Conservation (phyloP, 345 rosid species). For the Salix koriyanagi region DNA sequence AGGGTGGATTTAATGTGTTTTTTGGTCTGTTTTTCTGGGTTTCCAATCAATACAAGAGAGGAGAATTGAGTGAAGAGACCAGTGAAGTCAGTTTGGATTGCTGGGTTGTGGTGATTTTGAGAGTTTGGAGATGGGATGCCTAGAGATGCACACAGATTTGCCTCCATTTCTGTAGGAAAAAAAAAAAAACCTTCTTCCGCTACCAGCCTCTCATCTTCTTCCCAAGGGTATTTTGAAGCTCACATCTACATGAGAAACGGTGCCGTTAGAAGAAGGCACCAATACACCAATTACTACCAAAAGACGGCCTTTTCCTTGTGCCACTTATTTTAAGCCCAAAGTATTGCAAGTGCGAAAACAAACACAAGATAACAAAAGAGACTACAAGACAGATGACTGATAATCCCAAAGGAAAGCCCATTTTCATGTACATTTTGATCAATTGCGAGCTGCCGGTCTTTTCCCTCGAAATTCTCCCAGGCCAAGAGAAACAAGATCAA, state of each 20-base stretch:
- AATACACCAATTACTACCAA: no score
- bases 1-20: not conserved
- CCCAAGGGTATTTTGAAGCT: not conserved
- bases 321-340: no score
- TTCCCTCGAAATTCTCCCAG: constrained; percentile 9
- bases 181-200: not conserved
- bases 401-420: not conserved
- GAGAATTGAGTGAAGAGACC: constrained; percentile 19
- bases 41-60: not conserved
- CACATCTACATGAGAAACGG: no score
- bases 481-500: not conserved
- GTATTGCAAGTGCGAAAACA: no score
- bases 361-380: not conserved
- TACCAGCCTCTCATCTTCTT: not conserved
- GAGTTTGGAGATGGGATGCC: constrained; percentile 24
- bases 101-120: not conserved
- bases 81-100: constrained; percentile 10
- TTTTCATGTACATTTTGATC: not conserved
- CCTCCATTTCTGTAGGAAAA: constrained; percentile 14
- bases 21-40: not conserved
- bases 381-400: not conserved
- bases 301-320: no score
- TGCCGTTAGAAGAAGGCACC: no score
- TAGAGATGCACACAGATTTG: constrained; percentile 18
- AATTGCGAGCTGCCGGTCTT: not conserved